These are phyloP conservation scores for Escallonia rubra DNA, from an alignment of 129 eudicot species.

Conservation along the genomic window DNA sequence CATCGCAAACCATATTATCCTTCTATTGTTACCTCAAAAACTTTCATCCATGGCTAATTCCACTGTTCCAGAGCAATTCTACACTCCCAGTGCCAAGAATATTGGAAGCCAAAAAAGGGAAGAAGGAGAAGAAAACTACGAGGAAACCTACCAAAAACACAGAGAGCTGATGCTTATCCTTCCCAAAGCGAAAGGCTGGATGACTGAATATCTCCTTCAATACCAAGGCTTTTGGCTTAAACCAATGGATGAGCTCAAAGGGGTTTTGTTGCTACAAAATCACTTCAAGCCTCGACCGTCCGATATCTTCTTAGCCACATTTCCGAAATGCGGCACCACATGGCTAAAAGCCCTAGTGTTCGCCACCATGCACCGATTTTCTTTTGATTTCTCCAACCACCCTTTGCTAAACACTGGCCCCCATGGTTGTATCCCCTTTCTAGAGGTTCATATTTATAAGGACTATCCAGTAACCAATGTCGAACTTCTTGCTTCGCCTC, in stretches of 20 bases:
- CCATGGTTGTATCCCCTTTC: constrained; percentile 28
- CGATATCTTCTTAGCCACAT: constrained; percentile 22
- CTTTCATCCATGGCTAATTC: too few relatives aligned
- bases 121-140: too few relatives aligned
- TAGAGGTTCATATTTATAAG: constrained; percentile 5
- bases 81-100: too few relatives aligned
- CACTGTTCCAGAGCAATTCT: too few relatives aligned
- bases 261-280: constrained; percentile 18
- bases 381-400: constrained; percentile 12
- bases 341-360: constrained; percentile 41
- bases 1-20: too few relatives aligned
- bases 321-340: constrained; percentile 36
- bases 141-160: too few relatives aligned
- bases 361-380: constrained; percentile 15
- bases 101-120: too few relatives aligned
- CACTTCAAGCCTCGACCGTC: constrained; percentile 21
- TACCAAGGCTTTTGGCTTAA: constrained; percentile 42
- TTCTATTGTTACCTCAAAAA: too few relatives aligned
- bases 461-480: not conserved
- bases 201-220: constrained; percentile 14
- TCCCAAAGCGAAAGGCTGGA: constrained; percentile 16
- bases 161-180: too few relatives aligned
- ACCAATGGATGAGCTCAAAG: constrained; percentile 19
- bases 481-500: constrained; percentile 8
- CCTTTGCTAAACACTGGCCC: constrained; percentile 30